These are phyloP conservation scores for Microstegium vimineum DNA, from an alignment of 176 grass and related monocot genomes.

Conservation along the genomic window DNA sequence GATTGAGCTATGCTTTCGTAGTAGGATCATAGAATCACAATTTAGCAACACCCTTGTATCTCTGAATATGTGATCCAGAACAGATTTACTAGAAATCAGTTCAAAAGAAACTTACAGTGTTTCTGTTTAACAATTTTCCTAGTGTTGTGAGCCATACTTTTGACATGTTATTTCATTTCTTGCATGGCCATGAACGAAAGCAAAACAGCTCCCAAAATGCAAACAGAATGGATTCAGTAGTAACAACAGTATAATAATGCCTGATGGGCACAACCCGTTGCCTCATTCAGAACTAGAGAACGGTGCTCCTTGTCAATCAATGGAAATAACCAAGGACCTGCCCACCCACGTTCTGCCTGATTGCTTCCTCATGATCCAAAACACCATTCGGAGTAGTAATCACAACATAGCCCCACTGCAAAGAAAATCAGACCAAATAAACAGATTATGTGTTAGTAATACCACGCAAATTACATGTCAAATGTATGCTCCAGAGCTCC, in stretches of 20 bases:
- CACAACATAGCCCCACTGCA: constrained; percentile 97
- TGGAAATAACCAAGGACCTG: constrained; percentile 96
- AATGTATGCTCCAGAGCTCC: background rate
- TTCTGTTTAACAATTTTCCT: background rate
- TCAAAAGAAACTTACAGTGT: constrained; percentile 5
- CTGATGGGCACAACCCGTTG: background rate
- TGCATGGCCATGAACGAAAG: background rate
- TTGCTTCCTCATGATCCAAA: constrained; percentile 93
- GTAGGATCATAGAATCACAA: background rate
- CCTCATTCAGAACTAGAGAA: background rate
- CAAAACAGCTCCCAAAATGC: background rate
- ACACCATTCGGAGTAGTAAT: constrained; percentile 86
- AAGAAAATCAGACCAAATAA: constrained; percentile 9
- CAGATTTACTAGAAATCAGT: background rate
- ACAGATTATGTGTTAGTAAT: background rate
- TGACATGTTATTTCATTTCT: constrained; percentile 28
- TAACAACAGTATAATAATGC: background rate
- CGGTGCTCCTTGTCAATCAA: constrained; percentile 19
- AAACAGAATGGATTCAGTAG: constrained; percentile 12
- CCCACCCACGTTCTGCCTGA: constrained; percentile 78
- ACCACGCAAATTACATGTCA: background rate
- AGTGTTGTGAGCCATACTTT: background rate
- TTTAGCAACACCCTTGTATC: background rate
- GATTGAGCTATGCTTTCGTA: background rate
- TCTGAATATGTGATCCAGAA: background rate